Base-by-base conservation (phyloP, 768 basidiomycete genomes). In the Tulasnella sp. region DNA sequence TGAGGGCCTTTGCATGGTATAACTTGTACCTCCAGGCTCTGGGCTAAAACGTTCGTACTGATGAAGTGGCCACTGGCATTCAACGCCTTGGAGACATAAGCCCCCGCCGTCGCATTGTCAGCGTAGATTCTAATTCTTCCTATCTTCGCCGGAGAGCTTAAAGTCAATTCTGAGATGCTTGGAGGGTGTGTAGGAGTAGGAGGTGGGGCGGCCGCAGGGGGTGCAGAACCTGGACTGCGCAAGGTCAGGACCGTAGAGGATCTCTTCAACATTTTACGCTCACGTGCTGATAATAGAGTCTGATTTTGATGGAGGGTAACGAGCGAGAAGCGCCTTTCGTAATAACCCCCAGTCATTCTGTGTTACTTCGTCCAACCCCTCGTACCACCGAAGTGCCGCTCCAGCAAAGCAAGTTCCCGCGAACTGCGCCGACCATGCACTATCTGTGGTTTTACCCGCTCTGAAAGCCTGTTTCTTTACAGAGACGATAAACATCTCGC, bases 401-500 rank as follows among this genome's bases (percentile, higher is more conserved):
- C 64, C 64, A 31, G 64, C 64, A 69, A 69, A 69, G 28, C 64
- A 69, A 1, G 64, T 69, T 16, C 64, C 64, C 4, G 64, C 64
- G 31, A 31, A 69, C 28, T 69, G 64, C 24, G 64, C 64, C 2
- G 14, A 5, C 64, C 64, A 69, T 20, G 34, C 6, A 28, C 18
- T 14, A 31, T 69, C 64, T 28, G 11, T 37, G 34, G 20, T 31
- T 69, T 69, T 69, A 12, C 64, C 64, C 34, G 80, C 80, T 20
- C 46, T 64, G 60, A 50, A 83, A n/a, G 80, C 54, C 42, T 54
- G 54, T 54, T 54, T 54, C 24, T 54, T 54, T n/a, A 54, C 54
- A n/a, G 54, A 6, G n/a, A 54, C 54, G 54, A 54, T 54, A 11
- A 54, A 54, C 54, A 54, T 54, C 11, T 54, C 54, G 54, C 54